Evolutionary conservation across 129 eudicot genomes (phyloP).

Genomic region (Escallonia rubra): DNA sequence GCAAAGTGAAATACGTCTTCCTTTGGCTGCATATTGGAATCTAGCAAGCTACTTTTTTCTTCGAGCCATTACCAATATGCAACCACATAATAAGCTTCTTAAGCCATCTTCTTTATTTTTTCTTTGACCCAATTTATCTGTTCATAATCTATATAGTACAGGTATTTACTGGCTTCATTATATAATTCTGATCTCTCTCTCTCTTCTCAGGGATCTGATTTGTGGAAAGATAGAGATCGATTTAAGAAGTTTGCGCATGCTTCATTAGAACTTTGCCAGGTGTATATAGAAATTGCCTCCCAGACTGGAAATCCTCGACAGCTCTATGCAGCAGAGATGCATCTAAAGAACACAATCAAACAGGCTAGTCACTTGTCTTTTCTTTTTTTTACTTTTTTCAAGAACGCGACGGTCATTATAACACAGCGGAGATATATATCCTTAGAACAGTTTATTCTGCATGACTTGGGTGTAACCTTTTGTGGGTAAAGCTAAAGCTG

Average conservation of each 20-base stretch:
- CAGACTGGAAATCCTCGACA: slow-evolving; percentile 38
- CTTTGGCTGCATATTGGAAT: background rate
- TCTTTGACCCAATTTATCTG: no score
- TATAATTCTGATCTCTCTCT: background rate
- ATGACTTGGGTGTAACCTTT: background rate
- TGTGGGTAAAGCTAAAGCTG: background rate
- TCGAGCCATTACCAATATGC: background rate
- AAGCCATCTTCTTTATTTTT: no score
- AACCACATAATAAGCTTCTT: background rate
- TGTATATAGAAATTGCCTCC: slow-evolving; percentile 52
- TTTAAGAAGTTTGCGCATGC: slow-evolving; percentile 81
- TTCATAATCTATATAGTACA: no score
- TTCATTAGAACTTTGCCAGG: slow-evolving; percentile 78
- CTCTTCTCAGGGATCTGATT: slow-evolving; percentile 58
- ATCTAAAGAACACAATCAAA: slow-evolving; percentile 58
- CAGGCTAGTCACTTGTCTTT: slow-evolving; percentile 32
- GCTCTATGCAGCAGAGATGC: slow-evolving; percentile 77
- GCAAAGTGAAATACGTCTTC: no score
- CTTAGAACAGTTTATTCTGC: slow-evolving; percentile 5
- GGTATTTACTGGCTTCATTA: background rate
- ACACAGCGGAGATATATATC: background rate
- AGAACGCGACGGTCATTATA: no score
- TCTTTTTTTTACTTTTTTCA: background rate
- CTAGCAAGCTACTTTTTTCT: background rate
- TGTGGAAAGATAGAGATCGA: slow-evolving; percentile 66